Percentiles rank a stretch among this genome's conserved stretches.
These are phyloP conservation scores for Magnusiomyces fungicola DNA, from an alignment of 1,139 yeast species.

Conservation along the genomic window DNA sequence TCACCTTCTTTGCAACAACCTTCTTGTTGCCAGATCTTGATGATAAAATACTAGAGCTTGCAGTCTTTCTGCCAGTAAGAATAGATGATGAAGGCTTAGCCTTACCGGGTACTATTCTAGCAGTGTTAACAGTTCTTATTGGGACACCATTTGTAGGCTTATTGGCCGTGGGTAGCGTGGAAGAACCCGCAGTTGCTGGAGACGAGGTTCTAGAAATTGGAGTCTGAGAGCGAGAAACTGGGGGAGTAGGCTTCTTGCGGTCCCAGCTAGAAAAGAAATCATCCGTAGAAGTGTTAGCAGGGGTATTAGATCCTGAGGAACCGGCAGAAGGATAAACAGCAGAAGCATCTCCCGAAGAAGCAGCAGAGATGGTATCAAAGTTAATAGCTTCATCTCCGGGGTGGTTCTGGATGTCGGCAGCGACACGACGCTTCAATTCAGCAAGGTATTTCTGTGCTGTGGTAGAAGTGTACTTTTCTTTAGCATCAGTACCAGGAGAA, in stretches of 20 bases:
- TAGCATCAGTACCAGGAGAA: constrained; percentile 51
- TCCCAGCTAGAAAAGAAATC: constrained; percentile 93
- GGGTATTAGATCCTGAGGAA: constrained; percentile 21
- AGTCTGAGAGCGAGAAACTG: constrained; percentile 44
- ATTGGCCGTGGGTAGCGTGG: constrained; percentile 18
- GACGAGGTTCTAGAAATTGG: constrained; percentile 29
- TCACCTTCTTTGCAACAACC: constrained; percentile 38
- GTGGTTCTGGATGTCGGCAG: constrained; percentile 56
- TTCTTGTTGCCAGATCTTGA: constrained; percentile 27
- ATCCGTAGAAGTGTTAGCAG: constrained; percentile 41
- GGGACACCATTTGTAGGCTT: constrained; percentile 24
- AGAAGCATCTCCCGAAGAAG: constrained; percentile 29
- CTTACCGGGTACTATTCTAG: constrained; percentile 22
- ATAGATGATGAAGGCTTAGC: constrained; percentile 2
- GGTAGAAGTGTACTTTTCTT: constrained; percentile 70
- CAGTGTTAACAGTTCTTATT: constrained; percentile 17
- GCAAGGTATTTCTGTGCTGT: constrained; percentile 75
- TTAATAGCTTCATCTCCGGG: constrained; percentile 56
- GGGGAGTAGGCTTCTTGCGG: constrained; percentile 47
- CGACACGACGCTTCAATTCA: constrained; percentile 63
- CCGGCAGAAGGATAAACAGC: constrained; percentile 17
- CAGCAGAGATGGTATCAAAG: constrained; percentile 29
- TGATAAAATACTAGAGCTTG: constrained; percentile 24
- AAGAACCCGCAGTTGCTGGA: constrained; percentile 14
- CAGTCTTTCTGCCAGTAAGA: constrained; percentile 14